phyloP scores from a whole-genome alignment of 2,329 filamentous ascomycete genomes.

The Thielaviopsis punctulata region DNA sequence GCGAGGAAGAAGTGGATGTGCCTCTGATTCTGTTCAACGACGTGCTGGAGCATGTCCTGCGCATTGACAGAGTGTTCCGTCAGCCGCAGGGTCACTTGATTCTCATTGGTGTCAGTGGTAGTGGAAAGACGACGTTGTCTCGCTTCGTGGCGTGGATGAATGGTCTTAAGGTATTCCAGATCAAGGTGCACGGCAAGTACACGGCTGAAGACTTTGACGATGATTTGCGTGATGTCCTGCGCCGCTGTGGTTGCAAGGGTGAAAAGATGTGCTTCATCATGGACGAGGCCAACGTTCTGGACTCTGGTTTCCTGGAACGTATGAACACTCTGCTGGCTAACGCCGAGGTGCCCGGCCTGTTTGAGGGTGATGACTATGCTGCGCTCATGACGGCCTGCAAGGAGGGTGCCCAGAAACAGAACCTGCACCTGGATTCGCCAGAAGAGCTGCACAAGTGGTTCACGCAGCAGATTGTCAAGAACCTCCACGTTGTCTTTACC shows the following conservation, averaged over 20 bases:
- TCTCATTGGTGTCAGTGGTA: conserved; percentile 93
- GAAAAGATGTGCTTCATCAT: conserved; percentile 99
- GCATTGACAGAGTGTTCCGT: conserved; percentile 95
- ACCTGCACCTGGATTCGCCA: conserved; percentile 84
- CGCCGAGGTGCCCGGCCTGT: conserved; percentile 95
- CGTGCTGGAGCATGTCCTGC: conserved; percentile 90
- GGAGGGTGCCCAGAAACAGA: conserved; percentile 91
- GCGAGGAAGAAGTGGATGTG: conserved; percentile 97
- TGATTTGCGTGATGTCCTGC: conserved; percentile 81
- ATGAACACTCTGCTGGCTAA: conserved; percentile 99
- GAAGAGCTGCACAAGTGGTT: conserved; percentile 99
- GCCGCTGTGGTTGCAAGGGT: conserved; percentile 88
- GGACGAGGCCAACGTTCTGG: conserved; percentile 96
- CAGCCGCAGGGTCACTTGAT: conserved; percentile 98
- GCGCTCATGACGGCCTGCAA: conserved; percentile 99
- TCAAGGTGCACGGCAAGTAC: conserved; percentile 98
- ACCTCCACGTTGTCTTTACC: conserved; percentile 96
- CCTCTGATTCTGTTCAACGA: conserved; percentile 99
- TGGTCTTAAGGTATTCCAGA: conserved; percentile 95
- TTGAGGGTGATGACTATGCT: conserved; percentile 96
- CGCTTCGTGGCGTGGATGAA: conserved; percentile 99
- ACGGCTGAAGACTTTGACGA: conserved; percentile 98
- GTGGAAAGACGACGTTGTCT: conserved; percentile 94
- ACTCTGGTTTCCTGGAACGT: conserved; percentile 94
- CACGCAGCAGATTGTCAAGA: conserved; percentile 97